Evolutionary conservation across 1,284 basidiomycete genomes (phyloP).

Genomic region (Ceratobasidium sp.): DNA sequence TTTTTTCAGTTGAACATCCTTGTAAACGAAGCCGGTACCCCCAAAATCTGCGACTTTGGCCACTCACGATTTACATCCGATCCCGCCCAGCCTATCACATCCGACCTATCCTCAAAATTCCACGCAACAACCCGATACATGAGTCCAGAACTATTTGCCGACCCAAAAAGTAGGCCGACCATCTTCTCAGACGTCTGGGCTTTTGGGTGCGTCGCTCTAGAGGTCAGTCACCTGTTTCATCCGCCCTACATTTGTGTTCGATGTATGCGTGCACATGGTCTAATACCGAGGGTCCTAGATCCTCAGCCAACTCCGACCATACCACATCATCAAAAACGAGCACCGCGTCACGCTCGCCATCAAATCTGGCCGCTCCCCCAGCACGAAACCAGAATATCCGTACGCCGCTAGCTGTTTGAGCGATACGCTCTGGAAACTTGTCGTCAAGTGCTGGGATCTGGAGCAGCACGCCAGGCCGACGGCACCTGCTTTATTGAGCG

Average conservation of each 20-base stretch:
- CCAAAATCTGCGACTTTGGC: slow-evolving; percentile 37
- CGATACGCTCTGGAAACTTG: slow-evolving; percentile 4
- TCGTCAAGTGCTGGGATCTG: slow-evolving; percentile 16
- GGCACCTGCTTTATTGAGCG: neutral
- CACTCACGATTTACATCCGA: slow-evolving; percentile 10
- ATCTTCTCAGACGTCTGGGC: slow-evolving; percentile 23
- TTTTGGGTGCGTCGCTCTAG: slow-evolving; percentile 30
- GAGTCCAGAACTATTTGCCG: slow-evolving; percentile 26
- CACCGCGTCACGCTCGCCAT: slow-evolving; percentile 20
- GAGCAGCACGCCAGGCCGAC: slow-evolving; percentile 6
- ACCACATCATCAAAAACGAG: slow-evolving; percentile 24
- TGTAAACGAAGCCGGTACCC: slow-evolving; percentile 2
- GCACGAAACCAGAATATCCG: slow-evolving; percentile 6
- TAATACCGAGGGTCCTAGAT: slow-evolving; percentile 2
- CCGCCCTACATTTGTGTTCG: too few species aligned
- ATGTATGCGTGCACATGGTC: neutral
- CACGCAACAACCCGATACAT: slow-evolving; percentile 33
- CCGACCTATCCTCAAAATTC: slow-evolving; percentile 20
- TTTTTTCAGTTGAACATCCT: slow-evolving; percentile 15
- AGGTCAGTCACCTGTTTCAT: neutral
- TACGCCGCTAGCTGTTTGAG: slow-evolving; percentile 24
- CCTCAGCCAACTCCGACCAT: slow-evolving; percentile 31
- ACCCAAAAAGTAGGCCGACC: slow-evolving; percentile 3
- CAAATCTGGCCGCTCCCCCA: slow-evolving; percentile 7
- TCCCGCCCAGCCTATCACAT: neutral